Conservation (phyloP, 257 asterid genomes). For the Fraxinus cuspidata region DNA sequence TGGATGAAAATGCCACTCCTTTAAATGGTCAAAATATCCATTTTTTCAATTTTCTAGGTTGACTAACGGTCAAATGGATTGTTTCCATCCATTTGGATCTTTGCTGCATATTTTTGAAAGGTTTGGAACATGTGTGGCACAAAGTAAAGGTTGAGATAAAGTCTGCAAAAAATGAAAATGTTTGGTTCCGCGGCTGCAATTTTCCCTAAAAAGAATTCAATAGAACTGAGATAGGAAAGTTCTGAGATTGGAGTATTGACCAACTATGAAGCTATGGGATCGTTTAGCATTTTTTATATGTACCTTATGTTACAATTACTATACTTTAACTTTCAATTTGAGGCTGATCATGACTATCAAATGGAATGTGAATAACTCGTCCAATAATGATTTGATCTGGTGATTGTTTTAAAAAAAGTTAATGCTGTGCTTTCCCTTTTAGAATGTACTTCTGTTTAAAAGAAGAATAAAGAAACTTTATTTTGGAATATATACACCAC, state of each 20-base stretch:
- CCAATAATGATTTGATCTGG: not conserved
- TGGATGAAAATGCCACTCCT: too few species aligned
- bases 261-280: not conserved
- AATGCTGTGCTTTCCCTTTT: not conserved
- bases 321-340: not conserved
- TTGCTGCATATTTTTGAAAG: too few species aligned
- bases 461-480: constrained; percentile 3
- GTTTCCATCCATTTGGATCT: too few species aligned
- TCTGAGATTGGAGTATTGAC: not conserved
- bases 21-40: too few species aligned
- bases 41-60: too few species aligned
- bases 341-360: not conserved
- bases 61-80: too few species aligned
- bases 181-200: too few species aligned
- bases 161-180: too few species aligned
- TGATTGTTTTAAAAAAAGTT: not conserved
- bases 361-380: not conserved
- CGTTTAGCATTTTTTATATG: not conserved
- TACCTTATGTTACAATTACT: not conserved
- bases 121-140: too few species aligned
- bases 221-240: not conserved
- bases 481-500: not conserved
- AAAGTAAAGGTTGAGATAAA: too few species aligned
- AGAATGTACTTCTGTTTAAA: not conserved
- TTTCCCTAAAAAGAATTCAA: too few species aligned